phyloP scores from a whole-genome alignment of 2,329 filamentous ascomycete species.

The Penicillium sp. region DNA sequence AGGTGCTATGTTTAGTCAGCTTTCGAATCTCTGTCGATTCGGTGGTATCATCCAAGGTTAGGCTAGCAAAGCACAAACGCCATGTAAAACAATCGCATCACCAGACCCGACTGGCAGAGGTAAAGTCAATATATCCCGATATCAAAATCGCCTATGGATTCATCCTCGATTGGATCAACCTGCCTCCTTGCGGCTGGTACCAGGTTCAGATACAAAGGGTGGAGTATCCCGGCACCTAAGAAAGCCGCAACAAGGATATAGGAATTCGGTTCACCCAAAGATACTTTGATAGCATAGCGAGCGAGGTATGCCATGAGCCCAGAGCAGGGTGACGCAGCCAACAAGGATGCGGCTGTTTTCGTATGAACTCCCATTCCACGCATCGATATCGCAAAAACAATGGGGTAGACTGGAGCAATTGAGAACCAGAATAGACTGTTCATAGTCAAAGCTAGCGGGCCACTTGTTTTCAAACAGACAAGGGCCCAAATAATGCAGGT shows the following conservation, averaged over 20 bases:
- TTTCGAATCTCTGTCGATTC: too few species aligned
- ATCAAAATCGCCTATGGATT: too few species aligned
- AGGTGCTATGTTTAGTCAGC: too few species aligned
- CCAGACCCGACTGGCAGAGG: too few species aligned
- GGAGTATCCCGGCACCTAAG: neutral
- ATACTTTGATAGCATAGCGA: neutral
- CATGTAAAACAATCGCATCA: too few species aligned
- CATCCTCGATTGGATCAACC: neutral
- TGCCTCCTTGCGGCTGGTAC: constrained; percentile 1
- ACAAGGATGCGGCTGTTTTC: too few species aligned
- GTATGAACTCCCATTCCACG: neutral
- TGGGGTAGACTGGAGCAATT: neutral
- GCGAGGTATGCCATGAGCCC: neutral
- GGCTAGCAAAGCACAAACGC: too few species aligned
- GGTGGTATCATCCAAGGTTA: too few species aligned
- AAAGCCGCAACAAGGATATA: neutral
- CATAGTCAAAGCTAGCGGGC: neutral
- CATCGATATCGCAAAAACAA: neutral
- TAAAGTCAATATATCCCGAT: too few species aligned
- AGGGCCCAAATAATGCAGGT: neutral
- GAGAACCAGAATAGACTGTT: neutral
- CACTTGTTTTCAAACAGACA: neutral
- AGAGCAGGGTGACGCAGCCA: constrained; percentile 37
- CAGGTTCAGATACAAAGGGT: neutral
- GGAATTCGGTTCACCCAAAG: neutral